Evolutionary conservation across 2,329 filamentous ascomycete species (phyloP).

Genomic region (Coniosporium tulheliwenetii): DNA sequence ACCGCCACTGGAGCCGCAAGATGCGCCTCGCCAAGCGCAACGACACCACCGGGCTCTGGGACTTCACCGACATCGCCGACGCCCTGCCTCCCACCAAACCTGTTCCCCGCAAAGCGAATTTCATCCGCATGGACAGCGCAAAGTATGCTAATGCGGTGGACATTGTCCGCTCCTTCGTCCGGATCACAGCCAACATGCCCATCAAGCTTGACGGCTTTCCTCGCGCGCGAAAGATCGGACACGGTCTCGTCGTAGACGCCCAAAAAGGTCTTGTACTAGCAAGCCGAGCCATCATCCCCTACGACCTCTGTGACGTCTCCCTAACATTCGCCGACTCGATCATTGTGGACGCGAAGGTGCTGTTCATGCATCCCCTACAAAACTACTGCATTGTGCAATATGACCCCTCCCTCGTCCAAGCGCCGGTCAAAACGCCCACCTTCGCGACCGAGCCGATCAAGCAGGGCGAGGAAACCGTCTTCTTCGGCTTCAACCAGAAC

Average conservation of each 20-base stretch:
- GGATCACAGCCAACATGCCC: conserved; percentile 83
- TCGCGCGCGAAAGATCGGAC: conserved; percentile 83
- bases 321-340: conserved; percentile 95
- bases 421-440: conserved; percentile 77
- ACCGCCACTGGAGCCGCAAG: conserved; percentile 89
- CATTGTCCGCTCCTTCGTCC: conserved; percentile 86
- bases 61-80: conserved; percentile 75
- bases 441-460: conserved; percentile 71
- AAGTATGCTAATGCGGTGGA: conserved; percentile 83
- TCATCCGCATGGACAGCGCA: conserved; percentile 81
- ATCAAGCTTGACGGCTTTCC: conserved; percentile 97
- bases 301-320: conserved; percentile 91
- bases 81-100: conserved; percentile 60
- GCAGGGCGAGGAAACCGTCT: conserved; percentile 87
- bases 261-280: conserved; percentile 91
- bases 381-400: conserved; percentile 96
- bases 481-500: conserved; percentile 97
- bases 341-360: conserved; percentile 81
- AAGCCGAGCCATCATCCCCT: conserved; percentile 84
- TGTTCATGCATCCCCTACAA: conserved; percentile 91
- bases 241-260: conserved; percentile 93
- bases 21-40: conserved; percentile 90
- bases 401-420: conserved; percentile 82
- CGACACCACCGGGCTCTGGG: conserved; percentile 81
- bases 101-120: conserved; percentile 64